Base-by-base conservation (phyloP, 306 rosid genomes). In the Sechiopsis laciniata region DNA sequence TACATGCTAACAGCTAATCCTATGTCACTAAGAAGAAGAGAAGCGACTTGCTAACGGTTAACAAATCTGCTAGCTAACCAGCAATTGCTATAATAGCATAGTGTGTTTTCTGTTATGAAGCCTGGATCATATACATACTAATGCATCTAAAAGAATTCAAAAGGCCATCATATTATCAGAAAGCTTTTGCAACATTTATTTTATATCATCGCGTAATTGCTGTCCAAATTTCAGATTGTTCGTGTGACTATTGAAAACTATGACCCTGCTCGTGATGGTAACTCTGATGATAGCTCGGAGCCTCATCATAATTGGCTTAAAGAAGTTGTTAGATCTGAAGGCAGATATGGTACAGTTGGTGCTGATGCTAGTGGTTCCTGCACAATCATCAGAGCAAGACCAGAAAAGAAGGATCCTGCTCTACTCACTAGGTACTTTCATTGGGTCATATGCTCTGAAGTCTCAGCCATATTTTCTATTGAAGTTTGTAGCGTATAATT, bases 261-360 rank as follows among this genome's bases (percentile, higher is more conserved):
- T 50, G 84, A 88, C 81, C 81, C 78, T 71, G 64, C 86, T 19
- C 78, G 29, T 64, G 45, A 56, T 70, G 97, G 83, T 59, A 88
- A 79, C 19, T 75, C 78, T 75, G 86, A 70, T 60, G 79, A 68
- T 73, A 77, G 87, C 65, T 75, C 64, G 60, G 95, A 88, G 78
- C 75, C 81, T 2, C 91, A 85, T 82, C 99, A 89, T 81, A 95
- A 91, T 85, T 95, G 99, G 99, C 92, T 95, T 52, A 85, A 95
- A 69, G 99, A 95, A 86, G 96, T 95, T 53, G 84, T 89, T 55
- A 82, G 99, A n/a, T 80, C 83, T 73, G 97, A 91, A 80, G 85
- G 91, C 48, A 81, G 90, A 76, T 76, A 85, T 77, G 89, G 86
- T 86, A 76, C 81, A 37, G 76, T 80, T 42, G 81, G 90, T 72